Conservation (phyloP, 495 filamentous ascomycete genomes). For the Pseudoneurospora amorphoporcata region DNA sequence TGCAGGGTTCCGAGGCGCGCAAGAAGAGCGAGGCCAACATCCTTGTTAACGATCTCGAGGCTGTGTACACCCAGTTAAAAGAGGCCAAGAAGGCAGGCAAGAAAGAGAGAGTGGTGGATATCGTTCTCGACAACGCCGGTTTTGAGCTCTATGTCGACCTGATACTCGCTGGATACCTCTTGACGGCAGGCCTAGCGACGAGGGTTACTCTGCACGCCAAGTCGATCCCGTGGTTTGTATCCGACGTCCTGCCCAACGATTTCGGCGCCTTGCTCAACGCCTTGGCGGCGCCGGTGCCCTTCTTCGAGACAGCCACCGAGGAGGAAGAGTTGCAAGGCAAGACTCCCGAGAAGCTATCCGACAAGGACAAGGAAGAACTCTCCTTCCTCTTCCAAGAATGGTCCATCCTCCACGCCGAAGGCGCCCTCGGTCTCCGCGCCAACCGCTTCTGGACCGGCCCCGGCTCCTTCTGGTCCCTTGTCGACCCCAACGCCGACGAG, state of each 20-base stretch:
- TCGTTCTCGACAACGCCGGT: slow-evolving; percentile 91
- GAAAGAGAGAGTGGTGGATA: slow-evolving; percentile 62
- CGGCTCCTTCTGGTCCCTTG: slow-evolving; percentile 75
- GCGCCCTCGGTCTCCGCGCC: slow-evolving; percentile 65
- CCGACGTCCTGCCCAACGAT: slow-evolving; percentile 79
- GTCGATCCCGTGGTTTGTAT: slow-evolving; percentile 94
- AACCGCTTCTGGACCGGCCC: slow-evolving; percentile 85
- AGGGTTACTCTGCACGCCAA: slow-evolving; percentile 87
- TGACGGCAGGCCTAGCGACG: slow-evolving; percentile 73
- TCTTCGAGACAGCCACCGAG: slow-evolving; percentile 63
- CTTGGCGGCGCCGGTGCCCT: slow-evolving; percentile 60
- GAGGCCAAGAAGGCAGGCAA: slow-evolving; percentile 51
- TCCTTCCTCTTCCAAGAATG: slow-evolving; percentile 71
- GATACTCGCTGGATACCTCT: slow-evolving; percentile 78
- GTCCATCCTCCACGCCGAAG: slow-evolving; percentile 69
- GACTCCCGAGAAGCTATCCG: slow-evolving; percentile 47
- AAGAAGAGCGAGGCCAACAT: slow-evolving; percentile 83
- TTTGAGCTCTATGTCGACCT: slow-evolving; percentile 96
- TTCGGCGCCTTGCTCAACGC: slow-evolving; percentile 70
- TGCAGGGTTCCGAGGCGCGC: slow-evolving; percentile 79
- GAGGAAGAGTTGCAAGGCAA: slow-evolving; percentile 48
- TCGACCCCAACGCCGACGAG: slow-evolving; percentile 30
- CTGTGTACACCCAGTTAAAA: slow-evolving; percentile 60
- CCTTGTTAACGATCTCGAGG: slow-evolving; percentile 67
- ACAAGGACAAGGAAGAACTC: slow-evolving; percentile 57